A percentile compares a stretch with the other conserved stretches of the same genome.
phyloP scores from a whole-genome alignment of 352 stramenopile genomes.

The Elongisporangium anandrum region DNA sequence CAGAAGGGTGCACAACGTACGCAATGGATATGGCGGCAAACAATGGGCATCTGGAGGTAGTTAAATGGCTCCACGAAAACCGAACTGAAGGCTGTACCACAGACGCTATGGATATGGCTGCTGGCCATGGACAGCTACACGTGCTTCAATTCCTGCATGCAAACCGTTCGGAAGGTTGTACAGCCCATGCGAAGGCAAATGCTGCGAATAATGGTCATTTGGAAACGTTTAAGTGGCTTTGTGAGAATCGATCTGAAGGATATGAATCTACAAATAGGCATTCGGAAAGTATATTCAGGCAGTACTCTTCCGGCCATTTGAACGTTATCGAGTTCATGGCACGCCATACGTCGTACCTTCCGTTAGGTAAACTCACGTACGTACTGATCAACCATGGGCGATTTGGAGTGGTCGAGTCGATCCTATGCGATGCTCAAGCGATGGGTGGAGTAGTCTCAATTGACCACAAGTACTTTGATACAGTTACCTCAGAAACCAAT shows the following conservation, averaged over 20 bases:
- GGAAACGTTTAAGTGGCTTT: neutral
- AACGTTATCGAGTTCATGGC: neutral
- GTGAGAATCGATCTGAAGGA: neutral
- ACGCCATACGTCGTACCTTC: neutral
- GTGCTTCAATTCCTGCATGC: neutral
- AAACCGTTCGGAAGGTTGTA: neutral
- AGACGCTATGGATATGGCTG: neutral
- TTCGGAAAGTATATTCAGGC: neutral
- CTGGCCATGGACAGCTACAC: neutral
- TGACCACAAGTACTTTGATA: neutral
- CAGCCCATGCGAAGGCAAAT: neutral
- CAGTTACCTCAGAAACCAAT: neutral
- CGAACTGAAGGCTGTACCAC: slow-evolving; percentile 4
- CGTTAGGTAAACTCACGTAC: neutral
- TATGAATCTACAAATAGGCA: neutral
- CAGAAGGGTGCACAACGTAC: slow-evolving; percentile 1
- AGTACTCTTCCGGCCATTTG: neutral
- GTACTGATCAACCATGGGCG: neutral
- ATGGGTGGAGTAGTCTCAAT: neutral
- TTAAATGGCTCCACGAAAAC: slow-evolving; percentile 7
- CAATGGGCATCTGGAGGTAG: slow-evolving; percentile 3
- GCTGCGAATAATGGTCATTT: neutral
- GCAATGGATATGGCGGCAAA: slow-evolving; percentile 4
- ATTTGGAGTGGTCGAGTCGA: neutral
- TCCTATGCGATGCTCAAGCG: neutral